Percentiles rank a stretch among this genome's conserved stretches.
Conservation (phyloP, 108 stramenopile genomes). For the Seminavis robusta region DNA sequence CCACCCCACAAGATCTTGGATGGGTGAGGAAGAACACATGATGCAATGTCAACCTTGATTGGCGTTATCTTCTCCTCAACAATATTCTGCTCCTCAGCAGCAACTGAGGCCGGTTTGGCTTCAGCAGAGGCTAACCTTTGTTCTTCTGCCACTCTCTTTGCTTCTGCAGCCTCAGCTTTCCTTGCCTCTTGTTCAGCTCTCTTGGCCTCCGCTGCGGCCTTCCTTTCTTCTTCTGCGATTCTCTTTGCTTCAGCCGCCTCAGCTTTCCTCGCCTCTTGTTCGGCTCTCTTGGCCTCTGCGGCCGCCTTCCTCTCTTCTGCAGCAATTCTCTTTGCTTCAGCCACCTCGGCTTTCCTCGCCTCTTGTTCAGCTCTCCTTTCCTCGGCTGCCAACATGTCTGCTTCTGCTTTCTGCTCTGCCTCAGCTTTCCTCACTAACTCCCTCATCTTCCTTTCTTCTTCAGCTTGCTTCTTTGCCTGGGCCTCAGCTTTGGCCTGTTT, state of each 20-base stretch:
- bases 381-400: neutral
- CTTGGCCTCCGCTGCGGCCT: too few species aligned
- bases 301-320: conserved; percentile 3
- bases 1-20: conserved; percentile 84
- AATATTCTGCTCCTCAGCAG: too few species aligned
- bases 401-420: conserved; percentile 20
- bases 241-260: too few species aligned
- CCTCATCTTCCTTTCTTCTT: too few species aligned
- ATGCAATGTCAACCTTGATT: conserved; percentile 49
- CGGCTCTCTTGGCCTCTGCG: neutral
- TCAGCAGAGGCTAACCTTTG: too few species aligned
- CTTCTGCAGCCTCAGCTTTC: too few species aligned
- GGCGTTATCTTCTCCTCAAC: conserved; percentile 7
- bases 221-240: too few species aligned
- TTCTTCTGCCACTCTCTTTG: too few species aligned
- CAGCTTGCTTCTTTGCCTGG: conserved; percentile 12
- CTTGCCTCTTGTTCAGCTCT: too few species aligned
- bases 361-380: neutral
- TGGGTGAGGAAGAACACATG: conserved; percentile 74
- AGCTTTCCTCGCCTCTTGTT: too few species aligned
- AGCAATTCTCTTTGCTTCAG: conserved; percentile 1
- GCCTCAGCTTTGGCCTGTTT: neutral
- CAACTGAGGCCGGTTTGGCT: too few species aligned
- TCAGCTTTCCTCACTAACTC: too few species aligned
- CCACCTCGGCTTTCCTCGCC: conserved; percentile 4